Evolutionary conservation across 306 rosid species (phyloP), one percentile per base, ranked within the genome.

Genomic region (Vigna unguiculata): DNA sequence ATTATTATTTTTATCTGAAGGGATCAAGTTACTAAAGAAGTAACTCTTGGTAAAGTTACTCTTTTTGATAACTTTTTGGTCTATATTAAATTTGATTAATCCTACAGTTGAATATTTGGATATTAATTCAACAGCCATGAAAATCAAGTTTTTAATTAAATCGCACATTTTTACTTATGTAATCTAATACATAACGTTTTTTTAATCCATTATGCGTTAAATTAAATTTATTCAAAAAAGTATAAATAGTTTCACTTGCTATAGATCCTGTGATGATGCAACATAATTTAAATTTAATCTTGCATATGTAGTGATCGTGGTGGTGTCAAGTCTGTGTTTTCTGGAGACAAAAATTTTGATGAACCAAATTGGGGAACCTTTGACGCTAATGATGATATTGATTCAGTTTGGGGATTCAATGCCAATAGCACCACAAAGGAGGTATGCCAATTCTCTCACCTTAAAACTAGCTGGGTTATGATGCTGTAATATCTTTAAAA

Each of bases 361-460:
- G 99, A 93, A 75, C 88, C 91, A 52, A 77, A 82, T 4, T 96
- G 99, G 99, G 99, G 98, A 69, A 82, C 89, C 62, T 92, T 89
- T 45, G 99, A 93, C 80, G 19, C 86, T 30, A 93, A 93, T 65
- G 97, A 93, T 74, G 98, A 96, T 34, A 16, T 93, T 73, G 97
- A 93, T 84, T 89, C 98, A 3, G 87, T 92, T 41, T 96, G 98
- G 99, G 97, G 91, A 72, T 90, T 96, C 80, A 91, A 87, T 78
- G 62, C 90, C 17, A 80, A 59, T 65, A 84, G 85, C 86, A 68
- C 78, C 58, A 67, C 81, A 40, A 93, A 90, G 88, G 97, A 88
- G 93, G 98, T 93, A 72, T 76, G 84, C 71, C 19, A 72, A 67
- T 67, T 78, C 69, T 78, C 53, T 4, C n/a, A 24, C 38, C 66